A percentile compares a stretch with the other conserved stretches of the same genome.
phyloP scores from a whole-genome alignment of 208 protist species.

The Wallacemonas sp. region DNA sequence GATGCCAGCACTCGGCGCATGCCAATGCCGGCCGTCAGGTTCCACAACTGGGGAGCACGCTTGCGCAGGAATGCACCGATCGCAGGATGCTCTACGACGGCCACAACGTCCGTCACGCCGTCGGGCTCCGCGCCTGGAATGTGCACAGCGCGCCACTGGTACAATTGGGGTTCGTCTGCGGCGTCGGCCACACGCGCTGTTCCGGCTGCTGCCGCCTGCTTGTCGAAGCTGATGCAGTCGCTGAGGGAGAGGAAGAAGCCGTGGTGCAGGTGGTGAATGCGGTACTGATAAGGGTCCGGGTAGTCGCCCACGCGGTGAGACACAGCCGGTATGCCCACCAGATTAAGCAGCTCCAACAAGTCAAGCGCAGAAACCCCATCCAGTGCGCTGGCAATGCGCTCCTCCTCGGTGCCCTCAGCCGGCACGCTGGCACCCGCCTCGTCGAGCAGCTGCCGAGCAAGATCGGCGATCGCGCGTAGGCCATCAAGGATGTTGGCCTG shows the following conservation, averaged over 20 bases:
- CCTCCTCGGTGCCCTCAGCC: background rate
- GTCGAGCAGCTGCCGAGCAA: background rate
- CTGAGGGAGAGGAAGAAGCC: slow-evolving; percentile 4
- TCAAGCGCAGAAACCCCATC: background rate
- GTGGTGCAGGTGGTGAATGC: background rate
- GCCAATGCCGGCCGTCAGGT: background rate
- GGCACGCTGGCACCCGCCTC: background rate
- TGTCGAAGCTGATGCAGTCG: slow-evolving; percentile 3
- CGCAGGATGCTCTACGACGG: background rate
- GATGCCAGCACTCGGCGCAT: background rate
- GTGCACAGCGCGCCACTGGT: background rate
- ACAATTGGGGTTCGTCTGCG: background rate
- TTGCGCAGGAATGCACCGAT: background rate
- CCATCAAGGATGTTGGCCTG: background rate
- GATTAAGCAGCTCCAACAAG: slow-evolving; percentile 2
- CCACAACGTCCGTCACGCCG: background rate
- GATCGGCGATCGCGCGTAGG: background rate
- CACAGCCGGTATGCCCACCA: background rate
- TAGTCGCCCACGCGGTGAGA: background rate
- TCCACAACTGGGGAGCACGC: background rate
- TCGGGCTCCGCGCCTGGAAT: background rate
- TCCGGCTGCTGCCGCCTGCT: background rate
- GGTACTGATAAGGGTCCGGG: background rate
- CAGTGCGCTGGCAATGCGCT: background rate
- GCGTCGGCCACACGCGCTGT: too few relatives aligned